These are phyloP conservation scores for Fusarium clavum DNA, from an alignment of 2,329 filamentous ascomycete species.

Conservation along the genomic window DNA sequence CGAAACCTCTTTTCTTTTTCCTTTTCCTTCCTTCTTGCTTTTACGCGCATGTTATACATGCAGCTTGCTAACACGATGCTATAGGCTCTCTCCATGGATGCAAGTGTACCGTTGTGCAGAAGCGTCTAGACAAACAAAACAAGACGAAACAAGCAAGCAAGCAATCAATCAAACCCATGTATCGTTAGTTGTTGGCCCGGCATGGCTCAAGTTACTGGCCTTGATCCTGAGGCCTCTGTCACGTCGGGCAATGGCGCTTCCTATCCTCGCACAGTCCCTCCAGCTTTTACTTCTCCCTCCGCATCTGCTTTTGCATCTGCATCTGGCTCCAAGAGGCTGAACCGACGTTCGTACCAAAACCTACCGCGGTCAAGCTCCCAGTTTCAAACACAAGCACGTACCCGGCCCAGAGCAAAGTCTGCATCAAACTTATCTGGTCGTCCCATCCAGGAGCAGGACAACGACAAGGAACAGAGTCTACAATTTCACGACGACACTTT, in stretches of 20 bases:
- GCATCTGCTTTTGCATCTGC: constrained; percentile 5
- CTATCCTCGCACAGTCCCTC: constrained; percentile 31
- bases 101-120: constrained; percentile 40
- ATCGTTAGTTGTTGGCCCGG: constrained; percentile 35
- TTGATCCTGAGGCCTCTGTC: constrained; percentile 39
- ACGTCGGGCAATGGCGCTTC: constrained; percentile 38
- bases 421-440: constrained; percentile 39
- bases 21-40: neutral
- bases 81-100: constrained; percentile 39
- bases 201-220: constrained; percentile 42
- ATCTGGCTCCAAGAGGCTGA: constrained; percentile 10
- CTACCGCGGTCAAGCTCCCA: constrained; percentile 5
- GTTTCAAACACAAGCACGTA: constrained; percentile 20
- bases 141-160: neutral
- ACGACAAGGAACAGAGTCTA: neutral
- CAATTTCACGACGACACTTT: constrained; percentile 40
- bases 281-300: constrained; percentile 20
- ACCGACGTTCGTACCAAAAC: constrained; percentile 15
- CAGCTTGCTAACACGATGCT: constrained; percentile 6
- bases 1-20: neutral
- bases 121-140: constrained; percentile 10
- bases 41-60: neutral
- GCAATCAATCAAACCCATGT: constrained; percentile 7
- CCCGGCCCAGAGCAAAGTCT: constrained; percentile 41
- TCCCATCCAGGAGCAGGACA: constrained; percentile 21